phyloP scores from a whole-genome alignment of 2,329 filamentous ascomycete genomes.

The Keithomyces neogunnii region DNA sequence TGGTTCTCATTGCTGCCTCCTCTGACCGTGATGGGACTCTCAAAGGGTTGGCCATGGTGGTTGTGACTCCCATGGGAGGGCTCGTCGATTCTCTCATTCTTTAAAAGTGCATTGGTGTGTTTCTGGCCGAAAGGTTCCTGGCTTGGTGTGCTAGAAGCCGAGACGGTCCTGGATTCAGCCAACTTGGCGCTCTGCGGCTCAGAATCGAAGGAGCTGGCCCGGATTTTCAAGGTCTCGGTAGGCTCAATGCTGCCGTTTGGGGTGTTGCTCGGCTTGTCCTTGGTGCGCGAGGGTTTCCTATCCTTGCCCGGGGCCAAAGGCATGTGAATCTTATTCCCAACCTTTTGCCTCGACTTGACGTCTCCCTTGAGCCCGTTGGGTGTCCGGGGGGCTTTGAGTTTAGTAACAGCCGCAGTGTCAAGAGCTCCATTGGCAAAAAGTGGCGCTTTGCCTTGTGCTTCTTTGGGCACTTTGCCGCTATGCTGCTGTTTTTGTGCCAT shows the following conservation, averaged over 20 bases:
- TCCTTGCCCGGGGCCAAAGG: slow-evolving; percentile 17
- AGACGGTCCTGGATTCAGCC: slow-evolving; percentile 3
- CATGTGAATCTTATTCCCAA: slow-evolving; percentile 26
- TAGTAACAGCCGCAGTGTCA: background rate
- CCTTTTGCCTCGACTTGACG: slow-evolving; percentile 21
- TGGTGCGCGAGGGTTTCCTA: background rate
- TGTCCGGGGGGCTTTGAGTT: slow-evolving; percentile 1
- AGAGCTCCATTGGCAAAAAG: background rate
- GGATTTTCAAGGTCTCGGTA: background rate
- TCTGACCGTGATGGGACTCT: background rate
- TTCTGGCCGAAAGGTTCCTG: background rate
- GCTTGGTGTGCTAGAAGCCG: slow-evolving; percentile 1
- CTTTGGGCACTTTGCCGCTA: background rate
- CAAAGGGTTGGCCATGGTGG: background rate
- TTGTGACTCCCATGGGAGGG: background rate
- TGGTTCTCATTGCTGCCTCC: background rate
- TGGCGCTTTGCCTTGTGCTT: background rate
- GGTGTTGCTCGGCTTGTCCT: background rate
- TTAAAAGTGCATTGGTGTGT: background rate
- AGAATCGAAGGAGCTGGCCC: no score
- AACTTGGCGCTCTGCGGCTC: background rate
- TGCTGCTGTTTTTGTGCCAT: background rate
- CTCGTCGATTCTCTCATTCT: background rate
- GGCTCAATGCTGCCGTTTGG: background rate
- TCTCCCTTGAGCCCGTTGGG: slow-evolving; percentile 20